These are phyloP conservation scores for Podospora bellae-mahoneyi DNA, from an alignment of 495 filamentous ascomycete genomes.

Conservation along the genomic window DNA sequence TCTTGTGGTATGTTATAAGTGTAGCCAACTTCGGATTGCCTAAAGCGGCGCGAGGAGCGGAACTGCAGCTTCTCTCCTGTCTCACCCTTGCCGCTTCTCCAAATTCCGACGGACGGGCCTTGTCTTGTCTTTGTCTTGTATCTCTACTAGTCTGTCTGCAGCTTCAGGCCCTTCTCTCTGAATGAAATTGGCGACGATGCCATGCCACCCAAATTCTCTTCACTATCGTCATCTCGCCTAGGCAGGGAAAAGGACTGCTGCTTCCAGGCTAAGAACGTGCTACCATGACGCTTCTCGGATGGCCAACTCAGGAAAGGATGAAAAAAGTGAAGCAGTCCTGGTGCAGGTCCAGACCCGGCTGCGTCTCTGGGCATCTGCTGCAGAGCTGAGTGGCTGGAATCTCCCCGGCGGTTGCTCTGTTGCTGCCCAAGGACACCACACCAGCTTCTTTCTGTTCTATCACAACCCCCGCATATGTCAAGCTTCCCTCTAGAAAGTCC, in stretches of 20 bases:
- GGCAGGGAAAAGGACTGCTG: not conserved
- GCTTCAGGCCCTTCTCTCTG: slow-evolving; percentile 5
- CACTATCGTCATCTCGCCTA: slow-evolving; percentile 8
- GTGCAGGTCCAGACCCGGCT: slow-evolving; percentile 13
- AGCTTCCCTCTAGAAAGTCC: not conserved
- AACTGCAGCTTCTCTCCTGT: not conserved
- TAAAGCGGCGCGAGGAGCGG: slow-evolving; percentile 7
- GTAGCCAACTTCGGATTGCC: slow-evolving; percentile 4
- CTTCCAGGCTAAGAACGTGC: not conserved
- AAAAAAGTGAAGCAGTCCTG: slow-evolving; percentile 5
- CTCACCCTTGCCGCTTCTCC: slow-evolving; percentile 5
- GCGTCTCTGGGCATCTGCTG: slow-evolving; percentile 5
- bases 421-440: slow-evolving; percentile 21
- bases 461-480: not conserved
- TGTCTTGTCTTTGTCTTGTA: too few relatives aligned
- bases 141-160: too few relatives aligned
- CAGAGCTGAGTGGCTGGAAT: slow-evolving; percentile 14
- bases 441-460: slow-evolving; percentile 4
- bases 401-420: slow-evolving; percentile 9
- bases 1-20: not conserved
- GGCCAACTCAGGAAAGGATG: slow-evolving; percentile 13
- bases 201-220: slow-evolving; percentile 11
- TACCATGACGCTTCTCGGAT: slow-evolving; percentile 15
- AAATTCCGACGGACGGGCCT: slow-evolving; percentile 5
- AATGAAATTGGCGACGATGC: slow-evolving; percentile 13